Percentiles rank a stretch among this genome's conserved stretches.
These are phyloP conservation scores for Fomitopsis serialis DNA, from an alignment of 768 basidiomycete genomes.

Conservation along the genomic window DNA sequence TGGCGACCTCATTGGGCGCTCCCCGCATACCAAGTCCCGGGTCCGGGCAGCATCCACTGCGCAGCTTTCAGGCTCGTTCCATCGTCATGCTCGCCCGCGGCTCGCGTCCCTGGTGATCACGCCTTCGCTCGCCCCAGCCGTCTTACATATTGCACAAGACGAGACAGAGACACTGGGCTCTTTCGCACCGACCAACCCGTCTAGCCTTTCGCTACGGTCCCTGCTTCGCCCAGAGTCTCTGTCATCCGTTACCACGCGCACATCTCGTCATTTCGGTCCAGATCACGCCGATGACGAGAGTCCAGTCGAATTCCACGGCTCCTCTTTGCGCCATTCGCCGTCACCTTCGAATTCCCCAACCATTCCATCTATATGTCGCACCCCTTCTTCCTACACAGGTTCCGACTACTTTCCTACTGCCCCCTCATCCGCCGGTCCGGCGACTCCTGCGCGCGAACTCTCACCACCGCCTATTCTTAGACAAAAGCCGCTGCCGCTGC, in stretches of 20 bases:
- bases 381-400: conserved; percentile 21
- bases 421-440: conserved; percentile 23
- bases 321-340: neutral
- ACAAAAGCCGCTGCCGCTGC: conserved; percentile 9
- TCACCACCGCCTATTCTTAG: conserved; percentile 1
- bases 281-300: neutral
- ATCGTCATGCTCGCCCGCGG: conserved; percentile 7
- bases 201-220: conserved; percentile 14
- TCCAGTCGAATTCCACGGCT: neutral
- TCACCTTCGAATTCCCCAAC: conserved; percentile 9
- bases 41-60: conserved; percentile 8
- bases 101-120: conserved; percentile 10
- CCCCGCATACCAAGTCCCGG: neutral
- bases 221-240: conserved; percentile 6
- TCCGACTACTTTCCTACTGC: conserved; percentile 24
- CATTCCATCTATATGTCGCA: conserved; percentile 25
- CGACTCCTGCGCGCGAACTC: conserved; percentile 16
- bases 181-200: conserved; percentile 20
- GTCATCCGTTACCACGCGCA: neutral
- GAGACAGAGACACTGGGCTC: conserved; percentile 19
- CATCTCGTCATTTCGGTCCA: neutral
- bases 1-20: neutral
- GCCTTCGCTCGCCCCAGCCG: conserved; percentile 8
- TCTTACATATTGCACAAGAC: conserved; percentile 9
- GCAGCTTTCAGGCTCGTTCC: neutral